Evolutionary conservation across 139 green algal genomes (phyloP), one percentile per base, ranked within the genome.

Genomic region (Zygnema cylindricum): DNA sequence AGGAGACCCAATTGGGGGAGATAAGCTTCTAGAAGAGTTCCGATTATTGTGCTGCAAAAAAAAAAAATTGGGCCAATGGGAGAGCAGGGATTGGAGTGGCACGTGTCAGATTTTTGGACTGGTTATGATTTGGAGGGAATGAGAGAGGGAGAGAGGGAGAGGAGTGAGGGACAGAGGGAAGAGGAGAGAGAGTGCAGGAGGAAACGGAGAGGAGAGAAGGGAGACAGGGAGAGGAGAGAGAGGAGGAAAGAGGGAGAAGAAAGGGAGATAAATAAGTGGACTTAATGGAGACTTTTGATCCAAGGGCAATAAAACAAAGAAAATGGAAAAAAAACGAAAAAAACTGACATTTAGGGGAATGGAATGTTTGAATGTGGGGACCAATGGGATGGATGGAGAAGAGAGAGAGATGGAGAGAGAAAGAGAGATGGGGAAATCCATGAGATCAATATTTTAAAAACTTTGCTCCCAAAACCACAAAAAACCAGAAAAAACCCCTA

Each of bases 1-100:
- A 93, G 40, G 23, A 92, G 57, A 33, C 86, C 88, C 75, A 93
- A 57, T 33, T 90, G 69, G 32, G 88, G 88, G 30, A 92, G 88
- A 32, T 88, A 92, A 0, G 71, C 88, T 42, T 92, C n/a, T 21
- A 92, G 90, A 55, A 93, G 39, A 32, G 86, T 43, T 33, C 32
- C 35, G 3, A 92, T 35, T 22, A 35, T 30, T 30, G 63, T 33
- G 7, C 86, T 91, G 86, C 49, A 69, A 57, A 3, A 2, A n/a
- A n/a, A n/a, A n/a, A n/a, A n/a, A 25, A 43, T 16, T 43, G 3
- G n/a, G n/a, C n/a, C n/a, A n/a, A n/a, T n/a, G n/a, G n/a, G n/a
- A n/a, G n/a, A 81, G n/a, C 22, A 81, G 73, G 22, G 30, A 73
- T 73, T 25, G 30, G 30, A 73, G 30, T 73, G 57, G 30, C 25